phyloP scores from a whole-genome alignment of 2,329 filamentous ascomycete genomes.

The Chrysoporthe cubensis region DNA sequence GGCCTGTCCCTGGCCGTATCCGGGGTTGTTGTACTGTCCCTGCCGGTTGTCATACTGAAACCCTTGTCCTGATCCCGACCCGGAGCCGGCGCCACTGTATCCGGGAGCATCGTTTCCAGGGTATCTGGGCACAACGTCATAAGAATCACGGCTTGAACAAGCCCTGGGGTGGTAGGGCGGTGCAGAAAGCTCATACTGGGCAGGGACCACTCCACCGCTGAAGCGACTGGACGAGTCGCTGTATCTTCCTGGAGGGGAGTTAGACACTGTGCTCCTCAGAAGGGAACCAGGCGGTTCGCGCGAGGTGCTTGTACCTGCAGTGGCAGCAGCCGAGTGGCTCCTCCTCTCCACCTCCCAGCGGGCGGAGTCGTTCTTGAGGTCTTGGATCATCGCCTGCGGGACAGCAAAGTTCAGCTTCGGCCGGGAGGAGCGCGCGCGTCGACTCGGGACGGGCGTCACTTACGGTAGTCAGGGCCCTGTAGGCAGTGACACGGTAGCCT shows the following conservation, averaged over 20 bases:
- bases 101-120: conserved; percentile 54
- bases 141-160: conserved; percentile 30
- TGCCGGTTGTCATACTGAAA: conserved; percentile 35
- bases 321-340: conserved; percentile 50
- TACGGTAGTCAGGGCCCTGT: conserved; percentile 78
- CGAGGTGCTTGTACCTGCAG: conserved; percentile 62
- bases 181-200: conserved; percentile 28
- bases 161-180: conserved; percentile 16
- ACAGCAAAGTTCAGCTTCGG: background rate
- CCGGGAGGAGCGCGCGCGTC: background rate
- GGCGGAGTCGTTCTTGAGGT: conserved; percentile 64
- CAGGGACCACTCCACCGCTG: conserved; percentile 32
- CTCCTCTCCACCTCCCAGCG: conserved; percentile 65
- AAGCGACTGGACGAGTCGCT: conserved; percentile 54
- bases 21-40: conserved; percentile 31
- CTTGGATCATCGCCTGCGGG: conserved; percentile 64
- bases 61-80: background rate
- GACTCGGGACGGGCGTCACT: conserved; percentile 39
- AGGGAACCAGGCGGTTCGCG: conserved; percentile 52
- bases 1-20: conserved; percentile 24
- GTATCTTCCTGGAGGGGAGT: conserved; percentile 62
- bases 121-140: conserved; percentile 52
- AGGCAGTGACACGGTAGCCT: conserved; percentile 79
- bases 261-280: conserved; percentile 55
- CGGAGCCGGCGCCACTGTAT: conserved; percentile 46